Evolutionary conservation across 768 basidiomycete species (phyloP), one percentile per base, ranked within the genome.

Genomic region (Pluteus cervinus): DNA sequence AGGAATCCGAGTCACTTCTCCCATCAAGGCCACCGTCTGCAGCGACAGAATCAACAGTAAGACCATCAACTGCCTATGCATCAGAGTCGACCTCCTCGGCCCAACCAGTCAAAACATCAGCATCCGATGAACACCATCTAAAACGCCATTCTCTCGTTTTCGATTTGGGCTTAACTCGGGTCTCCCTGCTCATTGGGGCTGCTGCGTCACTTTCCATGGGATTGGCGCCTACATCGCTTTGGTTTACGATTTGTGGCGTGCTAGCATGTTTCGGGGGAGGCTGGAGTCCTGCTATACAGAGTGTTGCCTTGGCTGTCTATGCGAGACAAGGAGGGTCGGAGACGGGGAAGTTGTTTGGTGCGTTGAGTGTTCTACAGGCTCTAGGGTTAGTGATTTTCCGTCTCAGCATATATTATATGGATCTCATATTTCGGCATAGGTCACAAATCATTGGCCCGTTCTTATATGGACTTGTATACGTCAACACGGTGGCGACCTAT

Each of bases 321-420:
- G 60, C 61, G 20, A 58, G 58, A n/a, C 61, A 64, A 14, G 73
- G 72, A 2, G 73, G 78, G 2, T 66, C 65, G 10, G 84, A 90
- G 50, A 63, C 69, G 9, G 91, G 89, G 3, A 69, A 65, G 48
- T 64, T 96, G 12, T 92, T 91, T 50, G 91, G 88, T 9, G 88
- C 79, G 3, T 47, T 92, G 40, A 79, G 81, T 39, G 84, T 92
- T 20, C 46, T 89, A 3, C 76, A 84, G 43, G 77, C 83, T 4
- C 51, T 89, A 7, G 68, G 78, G 77, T 81, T 43, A 11, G 61
- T 58, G 4, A 10, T 21, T 29, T n/a, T n/a, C n/a, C n/a, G n/a
- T n/a, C n/a, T n/a, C n/a, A n/a, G n/a, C n/a, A n/a, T n/a, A n/a
- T n/a, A n/a, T n/a, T n/a, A n/a, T n/a, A n/a, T n/a, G n/a, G n/a